Conservation (phyloP, 2,329 filamentous ascomycete genomes). For the Colletotrichum agaves region DNA sequence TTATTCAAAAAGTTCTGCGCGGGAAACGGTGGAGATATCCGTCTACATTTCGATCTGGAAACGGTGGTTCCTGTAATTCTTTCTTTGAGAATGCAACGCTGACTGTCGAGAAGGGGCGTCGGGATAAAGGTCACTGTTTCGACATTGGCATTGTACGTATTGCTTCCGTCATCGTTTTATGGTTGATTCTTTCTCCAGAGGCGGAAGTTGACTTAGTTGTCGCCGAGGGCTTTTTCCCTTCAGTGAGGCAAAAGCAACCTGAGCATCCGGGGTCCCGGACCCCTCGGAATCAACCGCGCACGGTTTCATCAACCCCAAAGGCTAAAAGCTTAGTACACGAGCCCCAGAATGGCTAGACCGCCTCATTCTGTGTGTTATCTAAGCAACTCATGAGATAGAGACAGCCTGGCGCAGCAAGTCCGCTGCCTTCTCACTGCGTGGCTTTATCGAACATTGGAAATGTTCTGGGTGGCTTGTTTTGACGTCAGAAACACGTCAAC, state of each 20-base stretch:
- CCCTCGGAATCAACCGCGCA: constrained; percentile 18
- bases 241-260: constrained; percentile 1
- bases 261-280: neutral
- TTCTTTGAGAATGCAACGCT: constrained; percentile 17
- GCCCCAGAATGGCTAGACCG: constrained; percentile 11
- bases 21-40: constrained; percentile 5
- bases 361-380: constrained; percentile 16
- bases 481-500: constrained; percentile 14
- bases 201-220: constrained; percentile 13
- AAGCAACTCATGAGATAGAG: constrained; percentile 11
- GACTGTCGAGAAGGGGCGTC: neutral
- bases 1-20: neutral
- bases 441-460: constrained; percentile 43
- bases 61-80: neutral
- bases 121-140: constrained; percentile 6
- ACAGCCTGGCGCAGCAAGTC: constrained; percentile 21
- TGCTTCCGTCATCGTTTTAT: constrained; percentile 19
- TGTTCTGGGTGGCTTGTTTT: constrained; percentile 45
- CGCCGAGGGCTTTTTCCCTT: constrained; percentile 6
- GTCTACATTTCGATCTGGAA: constrained; percentile 10
- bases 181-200: neutral
- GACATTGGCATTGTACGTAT: neutral
- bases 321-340: constrained; percentile 24
- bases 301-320: constrained; percentile 29
- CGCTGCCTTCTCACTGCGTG: constrained; percentile 25